Evolutionary conservation across 2,329 filamentous ascomycete species (phyloP), one percentile per base, ranked within the genome.

Genomic region (Pseudogymnoascus sp.): DNA sequence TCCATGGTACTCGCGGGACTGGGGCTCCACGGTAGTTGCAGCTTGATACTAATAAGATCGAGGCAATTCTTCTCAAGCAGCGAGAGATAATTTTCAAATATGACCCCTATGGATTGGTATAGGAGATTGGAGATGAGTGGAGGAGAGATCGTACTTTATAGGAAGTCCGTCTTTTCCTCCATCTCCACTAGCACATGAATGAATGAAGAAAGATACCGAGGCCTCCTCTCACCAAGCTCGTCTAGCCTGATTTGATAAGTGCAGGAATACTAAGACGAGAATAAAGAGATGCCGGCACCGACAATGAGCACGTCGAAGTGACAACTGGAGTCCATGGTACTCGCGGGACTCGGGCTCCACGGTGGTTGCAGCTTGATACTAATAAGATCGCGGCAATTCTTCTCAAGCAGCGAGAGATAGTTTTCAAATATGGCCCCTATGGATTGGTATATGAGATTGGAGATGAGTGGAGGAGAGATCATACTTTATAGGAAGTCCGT

Each of bases 241-340:
- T 43, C 19, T 43, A 43, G 10, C 39, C 39, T 43, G 11, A 43
- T 23, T 23, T 2, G 39, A 43, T 43, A 43, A 43, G 19, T 37
- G 33, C 33, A 37, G 14, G 14, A 37, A n/a, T 37, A 26, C 35
- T 11, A n/a, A 14, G 11, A n/a, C n/a, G n/a, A n/a, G n/a, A n/a
- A n/a, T n/a, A n/a, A n/a, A n/a, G 86, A 86, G 63, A 91, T 83
- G 14, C 88, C 88, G 2, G 87, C 86, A 12, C 88, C 88, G 62
- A 91, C 75, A 67, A 91, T 83, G 68, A 89, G 71, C 21, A 83
- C 73, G 68, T 86, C 83, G 4, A 43, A 43, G 39, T 43, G 10
- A 11, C 19, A 23, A 4, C 39, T 43, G 19, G 39, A 43, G 19
- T 19, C 11, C 39, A 43, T 43, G 39, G 19, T 23, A 4, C 11